Evolutionary conservation across 176 grass and related monocot genomes (phyloP).

Genomic region (Microstegium vimineum): DNA sequence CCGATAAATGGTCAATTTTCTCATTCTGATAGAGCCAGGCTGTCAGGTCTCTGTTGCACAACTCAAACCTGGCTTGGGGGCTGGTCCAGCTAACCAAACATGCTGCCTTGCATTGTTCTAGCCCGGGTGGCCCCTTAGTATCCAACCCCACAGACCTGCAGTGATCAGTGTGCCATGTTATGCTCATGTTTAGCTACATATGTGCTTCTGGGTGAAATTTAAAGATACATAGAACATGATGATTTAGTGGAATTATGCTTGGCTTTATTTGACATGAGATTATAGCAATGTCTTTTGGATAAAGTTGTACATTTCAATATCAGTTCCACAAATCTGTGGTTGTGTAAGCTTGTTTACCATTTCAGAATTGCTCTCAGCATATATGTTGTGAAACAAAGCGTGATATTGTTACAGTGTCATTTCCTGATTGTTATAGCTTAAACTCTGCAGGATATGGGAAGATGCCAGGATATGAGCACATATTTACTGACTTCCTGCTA

Average conservation of each 20-base stretch:
- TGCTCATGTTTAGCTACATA: neutral
- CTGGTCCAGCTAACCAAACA: neutral
- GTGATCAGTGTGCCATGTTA: neutral
- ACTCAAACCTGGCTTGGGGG: neutral
- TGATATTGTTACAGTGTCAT: neutral
- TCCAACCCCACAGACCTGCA: neutral
- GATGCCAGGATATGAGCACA: constrained; percentile 82
- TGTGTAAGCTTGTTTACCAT: neutral
- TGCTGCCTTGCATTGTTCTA: neutral
- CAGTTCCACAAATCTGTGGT: neutral
- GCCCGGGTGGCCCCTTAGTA: neutral
- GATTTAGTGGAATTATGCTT: neutral
- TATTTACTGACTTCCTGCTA: constrained; percentile 75
- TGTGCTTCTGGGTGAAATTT: neutral
- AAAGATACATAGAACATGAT: neutral
- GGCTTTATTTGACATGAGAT: neutral
- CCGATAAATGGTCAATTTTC: neutral
- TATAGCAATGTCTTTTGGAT: neutral
- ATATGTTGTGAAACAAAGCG: neutral
- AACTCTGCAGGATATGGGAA: constrained; percentile 67
- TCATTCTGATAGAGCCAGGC: neutral
- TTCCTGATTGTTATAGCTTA: neutral
- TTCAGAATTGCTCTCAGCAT: neutral
- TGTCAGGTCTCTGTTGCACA: neutral
- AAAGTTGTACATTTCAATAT: neutral